Conservation (phyloP, 352 stramenopile species). For the Globisporangium rhizosaccharum region DNA sequence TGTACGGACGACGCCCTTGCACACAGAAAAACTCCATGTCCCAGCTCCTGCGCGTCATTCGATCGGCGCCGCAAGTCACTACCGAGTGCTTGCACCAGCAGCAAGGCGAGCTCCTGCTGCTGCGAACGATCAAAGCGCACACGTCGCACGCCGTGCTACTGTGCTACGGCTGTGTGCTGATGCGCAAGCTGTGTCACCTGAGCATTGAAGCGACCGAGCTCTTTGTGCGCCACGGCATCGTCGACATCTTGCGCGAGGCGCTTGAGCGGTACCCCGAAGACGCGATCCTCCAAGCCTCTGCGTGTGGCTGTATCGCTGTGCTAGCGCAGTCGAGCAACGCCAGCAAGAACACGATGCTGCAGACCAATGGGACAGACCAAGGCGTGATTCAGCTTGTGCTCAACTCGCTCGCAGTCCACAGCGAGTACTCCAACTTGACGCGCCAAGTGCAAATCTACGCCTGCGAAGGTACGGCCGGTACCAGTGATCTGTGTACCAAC, state of each 20-base stretch:
- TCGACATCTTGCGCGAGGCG: constrained; percentile 39
- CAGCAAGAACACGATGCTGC: constrained; percentile 58
- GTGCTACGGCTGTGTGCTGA: constrained; percentile 69
- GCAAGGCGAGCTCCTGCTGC: constrained; percentile 43
- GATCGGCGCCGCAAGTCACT: constrained; percentile 56
- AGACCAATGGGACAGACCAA: constrained; percentile 17
- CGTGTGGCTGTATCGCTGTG: constrained; percentile 53
- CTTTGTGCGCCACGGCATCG: constrained; percentile 58
- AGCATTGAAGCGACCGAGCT: constrained; percentile 55
- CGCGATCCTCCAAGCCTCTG: constrained; percentile 62
- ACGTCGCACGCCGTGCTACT: constrained; percentile 57
- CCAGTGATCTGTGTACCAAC: background rate
- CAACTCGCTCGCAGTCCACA: constrained; percentile 41
- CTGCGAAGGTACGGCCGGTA: constrained; percentile 40
- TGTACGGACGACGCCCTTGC: background rate
- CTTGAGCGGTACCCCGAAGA: constrained; percentile 55
- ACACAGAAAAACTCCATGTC: constrained; percentile 72
- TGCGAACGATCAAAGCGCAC: constrained; percentile 55
- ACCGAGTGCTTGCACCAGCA: constrained; percentile 61
- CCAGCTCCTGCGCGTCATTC: constrained; percentile 51
- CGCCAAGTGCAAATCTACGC: constrained; percentile 79
- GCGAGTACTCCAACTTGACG: constrained; percentile 67
- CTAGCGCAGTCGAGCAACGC: constrained; percentile 50
- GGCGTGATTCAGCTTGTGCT: constrained; percentile 42
- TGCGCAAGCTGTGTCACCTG: constrained; percentile 70